Conservation (phyloP, 495 filamentous ascomycete genomes). For the Glonium stellatum region DNA sequence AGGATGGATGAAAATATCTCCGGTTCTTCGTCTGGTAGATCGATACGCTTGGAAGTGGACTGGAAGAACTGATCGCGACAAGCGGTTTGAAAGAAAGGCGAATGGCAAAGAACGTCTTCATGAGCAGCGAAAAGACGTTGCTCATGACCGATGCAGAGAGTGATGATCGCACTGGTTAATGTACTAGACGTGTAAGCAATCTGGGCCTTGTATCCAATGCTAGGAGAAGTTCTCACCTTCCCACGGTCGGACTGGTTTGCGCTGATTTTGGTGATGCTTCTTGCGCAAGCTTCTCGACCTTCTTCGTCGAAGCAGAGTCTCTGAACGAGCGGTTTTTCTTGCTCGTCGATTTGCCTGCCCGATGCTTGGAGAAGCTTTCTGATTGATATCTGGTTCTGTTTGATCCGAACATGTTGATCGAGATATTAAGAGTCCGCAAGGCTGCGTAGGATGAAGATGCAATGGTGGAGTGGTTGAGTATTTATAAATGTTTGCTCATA, state of each 20-base stretch:
- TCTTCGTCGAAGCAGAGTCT: constrained; percentile 20
- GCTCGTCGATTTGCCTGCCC: constrained; percentile 35
- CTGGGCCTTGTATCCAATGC: neutral
- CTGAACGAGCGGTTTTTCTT: constrained; percentile 37
- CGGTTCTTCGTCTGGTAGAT: constrained; percentile 58
- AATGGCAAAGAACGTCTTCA: constrained; percentile 56
- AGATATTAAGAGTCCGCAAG: no score
- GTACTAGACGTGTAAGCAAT: constrained; percentile 12
- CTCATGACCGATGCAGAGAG: constrained; percentile 68
- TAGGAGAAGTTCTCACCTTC: constrained; percentile 20
- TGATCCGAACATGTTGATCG: constrained; percentile 34
- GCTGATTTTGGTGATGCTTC: constrained; percentile 25
- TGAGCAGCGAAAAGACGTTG: constrained; percentile 71
- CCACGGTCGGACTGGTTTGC: constrained; percentile 25
- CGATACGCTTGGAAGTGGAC: constrained; percentile 48
- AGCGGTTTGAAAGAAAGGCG: constrained; percentile 51
- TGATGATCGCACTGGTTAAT: constrained; percentile 65
- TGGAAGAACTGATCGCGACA: constrained; percentile 53
- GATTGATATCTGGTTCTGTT: constrained; percentile 29
- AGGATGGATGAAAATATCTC: constrained; percentile 61
- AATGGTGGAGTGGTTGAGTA: neutral
- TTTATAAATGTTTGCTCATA: constrained; percentile 3
- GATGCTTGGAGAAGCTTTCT: constrained; percentile 37
- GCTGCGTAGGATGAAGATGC: neutral
- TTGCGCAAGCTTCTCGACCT: constrained; percentile 26